These are phyloP conservation scores for Russula sp. DNA, from an alignment of 768 basidiomycete species.

Conservation along the genomic window DNA sequence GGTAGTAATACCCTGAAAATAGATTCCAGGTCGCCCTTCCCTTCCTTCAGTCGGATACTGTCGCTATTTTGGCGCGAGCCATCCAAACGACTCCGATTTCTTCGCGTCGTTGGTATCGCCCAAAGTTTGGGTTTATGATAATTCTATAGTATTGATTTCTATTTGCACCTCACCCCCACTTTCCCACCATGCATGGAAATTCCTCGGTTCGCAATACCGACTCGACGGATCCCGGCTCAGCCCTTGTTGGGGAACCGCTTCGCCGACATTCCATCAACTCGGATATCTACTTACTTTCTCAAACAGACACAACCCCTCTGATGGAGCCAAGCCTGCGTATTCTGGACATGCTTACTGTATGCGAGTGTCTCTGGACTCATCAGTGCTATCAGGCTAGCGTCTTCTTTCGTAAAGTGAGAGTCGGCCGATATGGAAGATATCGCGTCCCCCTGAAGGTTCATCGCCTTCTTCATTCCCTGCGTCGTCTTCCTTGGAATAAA, in stretches of 20 bases:
- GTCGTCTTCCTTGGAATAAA: background rate
- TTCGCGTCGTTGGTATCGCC: background rate
- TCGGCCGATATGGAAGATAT: background rate
- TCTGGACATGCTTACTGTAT: background rate
- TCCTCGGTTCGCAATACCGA: background rate
- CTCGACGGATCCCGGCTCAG: background rate
- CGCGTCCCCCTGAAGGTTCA: background rate
- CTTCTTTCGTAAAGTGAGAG: background rate
- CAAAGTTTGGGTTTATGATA: background rate
- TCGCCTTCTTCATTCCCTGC: background rate
- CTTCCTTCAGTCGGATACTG: conserved; percentile 2
- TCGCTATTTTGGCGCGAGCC: too few species aligned
- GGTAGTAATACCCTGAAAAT: background rate
- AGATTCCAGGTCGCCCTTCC: background rate
- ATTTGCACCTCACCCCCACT: background rate
- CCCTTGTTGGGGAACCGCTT: too few species aligned
- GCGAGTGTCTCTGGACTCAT: background rate
- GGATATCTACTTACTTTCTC: too few species aligned
- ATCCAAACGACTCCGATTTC: background rate
- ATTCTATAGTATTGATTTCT: background rate
- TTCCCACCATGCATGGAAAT: background rate
- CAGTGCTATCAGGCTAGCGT: background rate
- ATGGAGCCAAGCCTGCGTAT: background rate
- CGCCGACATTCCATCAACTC: background rate
- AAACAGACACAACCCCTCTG: background rate